Percentiles rank a stretch among this genome's conserved stretches.
phyloP scores from a whole-genome alignment of 1,284 basidiomycete genomes.

The Fomitopsis palustris region DNA sequence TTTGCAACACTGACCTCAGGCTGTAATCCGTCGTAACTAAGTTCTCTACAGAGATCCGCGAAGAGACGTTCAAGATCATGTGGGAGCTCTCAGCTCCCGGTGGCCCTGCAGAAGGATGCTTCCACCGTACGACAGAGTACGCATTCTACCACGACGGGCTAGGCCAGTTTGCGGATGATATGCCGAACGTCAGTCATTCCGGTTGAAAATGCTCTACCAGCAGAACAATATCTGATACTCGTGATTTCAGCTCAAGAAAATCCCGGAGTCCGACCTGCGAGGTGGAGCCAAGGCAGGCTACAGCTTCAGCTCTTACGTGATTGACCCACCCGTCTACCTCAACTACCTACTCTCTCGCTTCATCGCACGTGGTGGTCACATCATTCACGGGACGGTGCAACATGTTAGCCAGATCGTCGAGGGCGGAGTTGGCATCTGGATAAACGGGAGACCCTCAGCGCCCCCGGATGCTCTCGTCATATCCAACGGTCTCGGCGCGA shows the following conservation, averaged over 20 bases:
- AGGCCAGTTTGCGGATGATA: conserved; percentile 44
- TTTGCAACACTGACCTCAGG: background rate
- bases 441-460: conserved; percentile 16
- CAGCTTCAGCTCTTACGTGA: conserved; percentile 62
- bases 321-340: conserved; percentile 68
- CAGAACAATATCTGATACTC: no score
- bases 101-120: conserved; percentile 49
- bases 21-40: background rate
- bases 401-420: conserved; percentile 67
- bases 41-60: conserved; percentile 50
- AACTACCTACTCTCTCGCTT: conserved; percentile 66
- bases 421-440: conserved; percentile 46
- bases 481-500: conserved; percentile 58
- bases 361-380: conserved; percentile 52
- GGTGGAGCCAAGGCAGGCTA: conserved; percentile 43
- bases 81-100: conserved; percentile 65
- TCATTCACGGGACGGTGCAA: conserved; percentile 54
- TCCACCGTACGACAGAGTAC: conserved; percentile 56
- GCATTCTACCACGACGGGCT: conserved; percentile 53
- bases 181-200: conserved; percentile 55
- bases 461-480: conserved; percentile 53
- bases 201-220: background rate
- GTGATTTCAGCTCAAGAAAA: conserved; percentile 42
- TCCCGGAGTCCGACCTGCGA: conserved; percentile 41
- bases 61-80: conserved; percentile 68